phyloP scores from a whole-genome alignment of 1,284 basidiomycete genomes.

The Cryptococcus depauperatus region DNA sequence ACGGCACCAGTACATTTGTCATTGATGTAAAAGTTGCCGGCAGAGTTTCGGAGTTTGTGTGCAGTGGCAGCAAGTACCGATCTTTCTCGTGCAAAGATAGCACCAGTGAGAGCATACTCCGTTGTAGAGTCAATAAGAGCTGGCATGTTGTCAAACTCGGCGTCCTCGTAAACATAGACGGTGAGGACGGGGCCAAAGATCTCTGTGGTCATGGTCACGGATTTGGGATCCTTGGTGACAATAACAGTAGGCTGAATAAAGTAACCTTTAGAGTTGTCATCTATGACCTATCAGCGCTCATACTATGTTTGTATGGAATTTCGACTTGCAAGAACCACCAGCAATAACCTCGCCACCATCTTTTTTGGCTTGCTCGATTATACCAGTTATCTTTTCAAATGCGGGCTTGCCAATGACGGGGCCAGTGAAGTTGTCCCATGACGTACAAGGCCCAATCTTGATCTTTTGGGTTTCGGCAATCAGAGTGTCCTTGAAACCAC shows the following conservation, averaged over 20 bases:
- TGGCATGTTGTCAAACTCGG: constrained; percentile 73
- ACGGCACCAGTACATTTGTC: constrained; percentile 88
- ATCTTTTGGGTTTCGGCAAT: constrained; percentile 70
- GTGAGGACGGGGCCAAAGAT: constrained; percentile 96
- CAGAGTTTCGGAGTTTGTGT: constrained; percentile 68
- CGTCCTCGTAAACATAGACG: constrained; percentile 78
- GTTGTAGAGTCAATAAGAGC: constrained; percentile 82
- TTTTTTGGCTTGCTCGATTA: constrained; percentile 81
- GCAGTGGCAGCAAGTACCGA: constrained; percentile 66
- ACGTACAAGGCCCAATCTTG: constrained; percentile 68
- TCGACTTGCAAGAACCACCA: constrained; percentile 59
- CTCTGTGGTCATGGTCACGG: constrained; percentile 87
- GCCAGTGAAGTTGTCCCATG: constrained; percentile 84
- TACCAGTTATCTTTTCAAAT: constrained; percentile 78
- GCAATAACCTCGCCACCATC: constrained; percentile 79
- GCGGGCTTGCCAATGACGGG: constrained; percentile 83
- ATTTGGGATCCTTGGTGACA: constrained; percentile 82
- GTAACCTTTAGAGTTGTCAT: constrained; percentile 84
- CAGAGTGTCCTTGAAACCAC: constrained; percentile 76
- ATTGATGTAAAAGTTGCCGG: constrained; percentile 78
- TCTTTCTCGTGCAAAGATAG: constrained; percentile 77
- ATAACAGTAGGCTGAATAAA: constrained; percentile 94
- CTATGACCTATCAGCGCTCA: neutral
- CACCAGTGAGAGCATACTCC: constrained; percentile 81
- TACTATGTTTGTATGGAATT: neutral